These are phyloP conservation scores for Paradendryphiella salina DNA, from an alignment of 2,329 filamentous ascomycete genomes.

Conservation along the genomic window DNA sequence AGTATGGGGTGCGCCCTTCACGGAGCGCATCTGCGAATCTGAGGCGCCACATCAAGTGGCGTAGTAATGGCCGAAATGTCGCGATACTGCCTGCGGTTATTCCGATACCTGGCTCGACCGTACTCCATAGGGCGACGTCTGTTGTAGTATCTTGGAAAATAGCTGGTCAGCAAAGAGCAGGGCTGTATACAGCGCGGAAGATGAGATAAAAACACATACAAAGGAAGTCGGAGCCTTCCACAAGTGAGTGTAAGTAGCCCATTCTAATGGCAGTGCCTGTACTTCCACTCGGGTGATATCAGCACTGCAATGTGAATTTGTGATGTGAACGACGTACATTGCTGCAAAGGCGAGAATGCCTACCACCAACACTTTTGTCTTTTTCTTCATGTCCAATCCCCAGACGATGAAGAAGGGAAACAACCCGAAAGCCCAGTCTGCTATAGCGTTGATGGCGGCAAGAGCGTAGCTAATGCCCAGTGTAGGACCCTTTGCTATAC, in stretches of 20 bases:
- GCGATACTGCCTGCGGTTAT: constrained; percentile 55
- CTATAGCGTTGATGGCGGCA: constrained; percentile 33
- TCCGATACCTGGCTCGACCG: constrained; percentile 42
- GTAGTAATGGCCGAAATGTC: constrained; percentile 55
- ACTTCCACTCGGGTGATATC: constrained; percentile 50
- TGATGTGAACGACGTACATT: constrained; percentile 21
- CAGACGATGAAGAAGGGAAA: constrained; percentile 57
- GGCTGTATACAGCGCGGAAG: no score
- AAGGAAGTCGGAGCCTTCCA: constrained; percentile 49
- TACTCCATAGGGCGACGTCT: constrained; percentile 49
- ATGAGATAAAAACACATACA: constrained; percentile 30
- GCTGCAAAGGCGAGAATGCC: constrained; percentile 56
- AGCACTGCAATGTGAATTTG: background rate
- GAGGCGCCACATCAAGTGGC: constrained; percentile 27
- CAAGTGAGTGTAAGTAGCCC: constrained; percentile 47
- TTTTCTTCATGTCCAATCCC: constrained; percentile 58
- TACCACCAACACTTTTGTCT: constrained; percentile 57
- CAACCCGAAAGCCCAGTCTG: constrained; percentile 42
- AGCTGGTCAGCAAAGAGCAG: background rate
- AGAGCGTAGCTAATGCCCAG: constrained; percentile 55
- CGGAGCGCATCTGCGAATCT: constrained; percentile 24
- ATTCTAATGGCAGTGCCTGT: constrained; percentile 55
- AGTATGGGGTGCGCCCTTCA: constrained; percentile 12
- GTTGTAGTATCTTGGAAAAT: constrained; percentile 41
- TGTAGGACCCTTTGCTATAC: constrained; percentile 52